Conservation (phyloP, 2,329 filamentous ascomycete genomes). For the Lasiodiplodia sp. region DNA sequence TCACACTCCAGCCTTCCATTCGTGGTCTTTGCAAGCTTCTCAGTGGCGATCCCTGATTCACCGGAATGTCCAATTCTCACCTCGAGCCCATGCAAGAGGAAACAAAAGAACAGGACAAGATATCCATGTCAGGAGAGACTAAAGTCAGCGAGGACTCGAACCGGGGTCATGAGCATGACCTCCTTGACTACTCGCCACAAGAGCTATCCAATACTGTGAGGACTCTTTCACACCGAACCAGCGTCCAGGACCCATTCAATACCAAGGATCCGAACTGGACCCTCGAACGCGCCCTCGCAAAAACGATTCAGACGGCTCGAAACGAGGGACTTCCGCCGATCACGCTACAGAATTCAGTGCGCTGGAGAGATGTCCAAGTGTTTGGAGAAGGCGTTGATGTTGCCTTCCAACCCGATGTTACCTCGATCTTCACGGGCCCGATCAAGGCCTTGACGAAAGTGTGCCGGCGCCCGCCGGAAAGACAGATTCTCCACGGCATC, state of each 20-base stretch:
- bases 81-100: background rate
- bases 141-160: background rate
- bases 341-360: conserved; percentile 9
- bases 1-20: background rate
- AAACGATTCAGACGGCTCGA: conserved; percentile 6
- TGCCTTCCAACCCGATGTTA: background rate
- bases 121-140: background rate
- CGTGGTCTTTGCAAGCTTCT: background rate
- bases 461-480: background rate
- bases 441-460: background rate
- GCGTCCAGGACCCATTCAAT: conserved; percentile 22
- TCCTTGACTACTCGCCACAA: background rate
- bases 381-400: conserved; percentile 15
- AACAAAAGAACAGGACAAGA: background rate
- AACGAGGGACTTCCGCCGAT: background rate
- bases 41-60: background rate
- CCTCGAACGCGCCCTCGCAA: conserved; percentile 14
- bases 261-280: conserved; percentile 21
- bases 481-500: conserved; percentile 57
- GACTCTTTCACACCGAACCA: background rate
- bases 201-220: background rate
- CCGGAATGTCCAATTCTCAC: background rate
- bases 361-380: conserved; percentile 13
- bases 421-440: conserved; percentile 14
- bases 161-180: background rate